Percentiles rank a stretch among this genome's conserved stretches.
Conservation (phyloP, 2,329 filamentous ascomycete species). For the Penicillium vulpinum region DNA sequence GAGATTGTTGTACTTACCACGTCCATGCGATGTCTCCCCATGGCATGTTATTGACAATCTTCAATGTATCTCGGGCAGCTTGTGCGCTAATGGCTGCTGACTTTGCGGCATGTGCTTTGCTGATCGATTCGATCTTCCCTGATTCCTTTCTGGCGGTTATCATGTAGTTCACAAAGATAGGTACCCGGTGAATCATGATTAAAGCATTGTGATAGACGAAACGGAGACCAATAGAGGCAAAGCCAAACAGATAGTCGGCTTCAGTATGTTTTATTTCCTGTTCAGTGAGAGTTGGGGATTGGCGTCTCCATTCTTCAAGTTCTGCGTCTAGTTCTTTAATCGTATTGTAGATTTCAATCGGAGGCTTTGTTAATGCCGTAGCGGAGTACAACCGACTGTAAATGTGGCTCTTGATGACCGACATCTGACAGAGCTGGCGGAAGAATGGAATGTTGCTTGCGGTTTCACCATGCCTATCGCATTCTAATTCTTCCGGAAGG, state of each 20-base stretch:
- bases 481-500: conserved; percentile 79
- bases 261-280: conserved; percentile 87
- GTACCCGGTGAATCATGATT: conserved; percentile 95
- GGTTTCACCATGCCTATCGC: conserved; percentile 80
- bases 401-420: conserved; percentile 84
- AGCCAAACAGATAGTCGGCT: conserved; percentile 79
- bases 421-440: conserved; percentile 85
- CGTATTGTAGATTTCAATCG: conserved; percentile 79
- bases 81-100: conserved; percentile 85
- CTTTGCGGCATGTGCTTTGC: conserved; percentile 77
- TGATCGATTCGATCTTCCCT: conserved; percentile 61
- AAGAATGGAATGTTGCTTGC: conserved; percentile 90
- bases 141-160: conserved; percentile 65
- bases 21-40: conserved; percentile 91
- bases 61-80: conserved; percentile 85
- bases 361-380: conserved; percentile 77
- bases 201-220: conserved; percentile 96
- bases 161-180: conserved; percentile 85
- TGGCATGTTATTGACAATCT: conserved; percentile 87
- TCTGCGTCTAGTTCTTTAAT: conserved; percentile 85
- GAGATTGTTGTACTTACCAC: conserved; percentile 62
- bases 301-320: conserved; percentile 88
- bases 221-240: conserved; percentile 87
- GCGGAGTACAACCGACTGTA: conserved; percentile 88
- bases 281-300: conserved; percentile 81